Evolutionary conservation across 1,284 basidiomycete species (phyloP).

Genomic region (Cystobasidiaceae sp.): DNA sequence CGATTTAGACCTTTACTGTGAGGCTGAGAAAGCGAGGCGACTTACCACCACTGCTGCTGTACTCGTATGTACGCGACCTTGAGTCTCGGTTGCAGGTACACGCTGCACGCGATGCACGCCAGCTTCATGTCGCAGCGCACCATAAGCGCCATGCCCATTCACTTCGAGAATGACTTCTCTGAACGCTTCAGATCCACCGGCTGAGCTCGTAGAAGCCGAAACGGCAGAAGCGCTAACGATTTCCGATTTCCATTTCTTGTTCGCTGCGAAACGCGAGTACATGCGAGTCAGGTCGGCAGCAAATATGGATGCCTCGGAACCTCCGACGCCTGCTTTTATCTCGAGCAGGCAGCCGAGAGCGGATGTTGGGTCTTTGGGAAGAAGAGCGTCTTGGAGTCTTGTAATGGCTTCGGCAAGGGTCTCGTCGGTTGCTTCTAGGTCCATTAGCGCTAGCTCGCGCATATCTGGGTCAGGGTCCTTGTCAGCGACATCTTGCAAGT

Average conservation of each 20-base stretch:
- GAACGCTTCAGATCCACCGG: constrained; percentile 33
- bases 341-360: constrained; percentile 76
- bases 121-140: constrained; percentile 77
- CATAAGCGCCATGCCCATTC: constrained; percentile 71
- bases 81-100: constrained; percentile 81
- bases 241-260: constrained; percentile 38
- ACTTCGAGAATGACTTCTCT: constrained; percentile 75
- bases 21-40: constrained; percentile 25
- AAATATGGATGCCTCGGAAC: constrained; percentile 81
- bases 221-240: constrained; percentile 25
- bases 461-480: constrained; percentile 71
- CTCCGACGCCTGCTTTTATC: constrained; percentile 87
- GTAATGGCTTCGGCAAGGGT: constrained; percentile 55
- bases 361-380: constrained; percentile 63
- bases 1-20: not conserved
- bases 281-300: constrained; percentile 72
- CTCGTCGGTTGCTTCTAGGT: constrained; percentile 56
- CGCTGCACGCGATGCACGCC: constrained; percentile 95
- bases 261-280: constrained; percentile 68
- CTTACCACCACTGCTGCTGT: constrained; percentile 80
- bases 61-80: constrained; percentile 85
- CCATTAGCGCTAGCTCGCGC: constrained; percentile 67
- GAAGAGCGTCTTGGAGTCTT: constrained; percentile 62
- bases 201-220: not conserved
- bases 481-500: constrained; percentile 51